Conservation (phyloP, 2,329 filamentous ascomycete species). For the Grosmannia serpens region DNA sequence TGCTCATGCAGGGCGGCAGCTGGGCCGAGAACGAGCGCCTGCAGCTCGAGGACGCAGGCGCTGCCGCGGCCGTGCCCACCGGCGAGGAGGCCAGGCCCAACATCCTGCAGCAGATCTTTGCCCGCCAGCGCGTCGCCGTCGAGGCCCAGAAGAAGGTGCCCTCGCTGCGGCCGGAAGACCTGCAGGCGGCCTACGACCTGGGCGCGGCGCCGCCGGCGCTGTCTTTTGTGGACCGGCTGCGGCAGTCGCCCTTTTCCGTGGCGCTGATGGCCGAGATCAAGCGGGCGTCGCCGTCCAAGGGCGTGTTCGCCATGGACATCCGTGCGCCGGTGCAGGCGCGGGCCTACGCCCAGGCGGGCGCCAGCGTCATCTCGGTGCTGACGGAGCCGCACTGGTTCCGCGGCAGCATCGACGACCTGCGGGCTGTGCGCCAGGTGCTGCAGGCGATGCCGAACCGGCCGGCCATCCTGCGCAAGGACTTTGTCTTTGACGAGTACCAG, state of each 20-base stretch:
- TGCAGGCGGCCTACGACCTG: slow-evolving; percentile 78
- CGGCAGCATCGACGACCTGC: slow-evolving; percentile 87
- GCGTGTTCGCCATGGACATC: slow-evolving; percentile 76
- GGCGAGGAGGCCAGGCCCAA: slow-evolving; percentile 36
- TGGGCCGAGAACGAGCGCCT: slow-evolving; percentile 70
- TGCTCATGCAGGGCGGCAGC: slow-evolving; percentile 77
- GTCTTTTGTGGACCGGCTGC: slow-evolving; percentile 65
- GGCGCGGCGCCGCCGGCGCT: slow-evolving; percentile 77
- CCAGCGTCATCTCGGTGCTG: slow-evolving; percentile 95
- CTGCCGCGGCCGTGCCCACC: not conserved
- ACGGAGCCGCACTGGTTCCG: slow-evolving; percentile 99
- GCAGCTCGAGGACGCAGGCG: slow-evolving; percentile 18
- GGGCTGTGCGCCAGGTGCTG: slow-evolving; percentile 77
- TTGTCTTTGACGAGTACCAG: slow-evolving; percentile 96
- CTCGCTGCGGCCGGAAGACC: slow-evolving; percentile 69
- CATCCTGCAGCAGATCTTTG: slow-evolving; percentile 86
- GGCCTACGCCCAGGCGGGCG: slow-evolving; percentile 85
- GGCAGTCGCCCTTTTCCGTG: slow-evolving; percentile 75
- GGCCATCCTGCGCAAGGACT: slow-evolving; percentile 88
- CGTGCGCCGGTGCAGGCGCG: slow-evolving; percentile 83
- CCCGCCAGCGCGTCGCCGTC: slow-evolving; percentile 63
- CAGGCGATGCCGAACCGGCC: slow-evolving; percentile 85
- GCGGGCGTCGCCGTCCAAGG: slow-evolving; percentile 90
- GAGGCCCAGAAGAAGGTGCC: slow-evolving; percentile 73
- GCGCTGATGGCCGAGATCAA: slow-evolving; percentile 97